Evolutionary conservation across 2,329 filamentous ascomycete genomes (phyloP).

Genomic region (Cadophora sp.): DNA sequence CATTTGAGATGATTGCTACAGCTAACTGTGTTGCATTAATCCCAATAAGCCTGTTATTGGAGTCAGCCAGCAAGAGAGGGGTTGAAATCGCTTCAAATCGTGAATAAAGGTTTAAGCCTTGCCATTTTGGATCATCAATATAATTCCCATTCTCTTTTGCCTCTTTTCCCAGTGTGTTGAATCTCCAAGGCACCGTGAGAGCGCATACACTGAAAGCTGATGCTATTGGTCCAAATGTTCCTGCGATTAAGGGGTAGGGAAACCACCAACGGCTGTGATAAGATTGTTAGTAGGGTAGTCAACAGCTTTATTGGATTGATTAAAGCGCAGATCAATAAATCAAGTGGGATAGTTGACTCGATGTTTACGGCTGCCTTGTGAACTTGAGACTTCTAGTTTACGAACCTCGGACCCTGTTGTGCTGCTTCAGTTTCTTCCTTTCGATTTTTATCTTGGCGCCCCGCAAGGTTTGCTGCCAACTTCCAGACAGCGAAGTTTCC

Average conservation of each 20-base stretch:
- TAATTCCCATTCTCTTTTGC: slow-evolving; percentile 2
- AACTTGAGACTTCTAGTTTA: not conserved
- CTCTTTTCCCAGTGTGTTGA: not conserved
- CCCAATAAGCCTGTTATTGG: slow-evolving; percentile 18
- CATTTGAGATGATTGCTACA: slow-evolving; percentile 15
- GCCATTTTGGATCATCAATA: slow-evolving; percentile 25
- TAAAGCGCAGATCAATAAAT: not conserved
- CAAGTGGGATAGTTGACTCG: not conserved
- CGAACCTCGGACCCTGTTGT: not conserved
- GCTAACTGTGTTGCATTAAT: slow-evolving; percentile 23
- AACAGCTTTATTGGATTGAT: slow-evolving; percentile 1
- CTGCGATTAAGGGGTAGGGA: slow-evolving; percentile 27
- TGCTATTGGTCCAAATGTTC: slow-evolving; percentile 27
- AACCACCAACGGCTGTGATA: slow-evolving; percentile 24
- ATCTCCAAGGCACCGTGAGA: slow-evolving; percentile 22
- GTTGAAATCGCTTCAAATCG: not conserved
- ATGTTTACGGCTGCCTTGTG: not conserved
- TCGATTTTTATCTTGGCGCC: not conserved
- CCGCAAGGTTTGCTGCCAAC: not conserved
- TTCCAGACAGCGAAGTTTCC: slow-evolving; percentile 1
- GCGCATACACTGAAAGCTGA: slow-evolving; percentile 25
- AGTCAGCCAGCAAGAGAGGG: not conserved
- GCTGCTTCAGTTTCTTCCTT: not conserved
- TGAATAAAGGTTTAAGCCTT: slow-evolving; percentile 6
- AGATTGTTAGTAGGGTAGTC: not conserved